Percentiles rank a stretch among this genome's conserved stretches.
phyloP scores from a whole-genome alignment of 2,329 filamentous ascomycete species.

The Beauveria pseudobassiana region DNA sequence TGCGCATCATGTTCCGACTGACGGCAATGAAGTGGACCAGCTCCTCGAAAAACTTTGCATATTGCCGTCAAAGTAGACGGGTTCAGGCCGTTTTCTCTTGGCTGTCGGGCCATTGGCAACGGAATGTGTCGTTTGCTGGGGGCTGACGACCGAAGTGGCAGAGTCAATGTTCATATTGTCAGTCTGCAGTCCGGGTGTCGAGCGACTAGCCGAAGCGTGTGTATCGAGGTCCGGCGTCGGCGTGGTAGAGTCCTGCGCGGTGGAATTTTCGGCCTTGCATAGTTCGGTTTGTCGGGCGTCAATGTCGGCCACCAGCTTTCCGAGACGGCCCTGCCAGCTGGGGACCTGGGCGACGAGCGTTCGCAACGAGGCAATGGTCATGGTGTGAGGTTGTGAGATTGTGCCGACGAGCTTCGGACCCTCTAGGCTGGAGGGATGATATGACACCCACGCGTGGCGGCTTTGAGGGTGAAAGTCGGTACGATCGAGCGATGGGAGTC shows the following conservation, averaged over 20 bases:
- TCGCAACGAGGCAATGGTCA: slow-evolving; percentile 49
- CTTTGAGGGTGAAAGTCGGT: background rate
- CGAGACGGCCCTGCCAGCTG: slow-evolving; percentile 51
- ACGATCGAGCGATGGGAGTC: background rate
- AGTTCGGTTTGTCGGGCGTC: slow-evolving; percentile 54
- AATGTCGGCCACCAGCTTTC: slow-evolving; percentile 54
- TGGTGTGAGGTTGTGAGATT: slow-evolving; percentile 11
- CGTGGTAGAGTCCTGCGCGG: slow-evolving; percentile 13
- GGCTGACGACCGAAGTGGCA: background rate
- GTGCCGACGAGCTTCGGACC: background rate
- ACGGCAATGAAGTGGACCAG: slow-evolving; percentile 75
- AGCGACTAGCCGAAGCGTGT: background rate
- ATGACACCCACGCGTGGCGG: background rate
- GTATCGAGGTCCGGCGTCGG: background rate
- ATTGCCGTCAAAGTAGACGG: slow-evolving; percentile 83
- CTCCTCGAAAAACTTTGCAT: slow-evolving; percentile 76
- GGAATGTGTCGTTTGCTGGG: background rate
- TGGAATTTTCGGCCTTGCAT: slow-evolving; percentile 35
- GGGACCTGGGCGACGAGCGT: slow-evolving; percentile 49
- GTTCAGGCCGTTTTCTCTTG: slow-evolving; percentile 44
- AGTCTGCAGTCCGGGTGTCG: background rate
- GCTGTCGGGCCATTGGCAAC: background rate
- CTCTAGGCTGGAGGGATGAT: background rate
- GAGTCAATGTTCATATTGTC: slow-evolving; percentile 7
- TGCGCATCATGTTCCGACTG: slow-evolving; percentile 76